Base-by-base conservation (phyloP, 83 land plant genomes). In the Diphasiastrum complanatum region DNA sequence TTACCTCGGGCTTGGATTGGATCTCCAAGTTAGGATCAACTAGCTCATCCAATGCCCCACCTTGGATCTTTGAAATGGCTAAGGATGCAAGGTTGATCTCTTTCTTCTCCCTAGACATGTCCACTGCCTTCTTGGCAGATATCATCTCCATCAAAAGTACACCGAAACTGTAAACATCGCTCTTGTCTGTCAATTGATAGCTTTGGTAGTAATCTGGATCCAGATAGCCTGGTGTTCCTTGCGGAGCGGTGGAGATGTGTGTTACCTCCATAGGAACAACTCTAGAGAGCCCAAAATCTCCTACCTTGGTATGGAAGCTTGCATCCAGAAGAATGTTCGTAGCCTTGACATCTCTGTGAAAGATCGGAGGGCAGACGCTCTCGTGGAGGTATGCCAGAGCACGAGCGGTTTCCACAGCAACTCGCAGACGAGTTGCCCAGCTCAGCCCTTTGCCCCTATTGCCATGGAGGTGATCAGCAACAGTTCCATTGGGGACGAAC, bases 251-350 rank as follows among this genome's bases (percentile, higher is more conserved):
- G 23, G 62, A 18, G 22, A 63, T 19, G 11, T n/a, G 32, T 12
- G 27, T 14, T 0, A 24, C 1, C 18, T 48, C 61, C 2, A 16
- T 20, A 8, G 34, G 60, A 14, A 48, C 61, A 49, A 64, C 20
- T 29, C 61, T 49, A 12, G 66, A 63, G 10, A 25, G 55, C 18
- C 66, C 60, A 63, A 63, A 63, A 23, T 63, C 59, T 49, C 56
- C 18, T 31, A 63, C 60, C 48, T 63, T 63, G 1, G 52, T 56
- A 47, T n/a, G n/a, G 20, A 49, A 28, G 25, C 33, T 47, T 18
- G 30, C 59, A 63, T 63, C 66, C 66, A 63, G 30, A 18, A 63
- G 66, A 27, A 63, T 49, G 27, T 63, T 63, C n/a, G 61, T 14
- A 2, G 66, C 29, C 31, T 63, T 63, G 3, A 63, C 37, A 48